These are phyloP conservation scores for Rhizopus arrhizus DNA, from an alignment of 371 early-diverging fungal genomes.

Conservation along the genomic window DNA sequence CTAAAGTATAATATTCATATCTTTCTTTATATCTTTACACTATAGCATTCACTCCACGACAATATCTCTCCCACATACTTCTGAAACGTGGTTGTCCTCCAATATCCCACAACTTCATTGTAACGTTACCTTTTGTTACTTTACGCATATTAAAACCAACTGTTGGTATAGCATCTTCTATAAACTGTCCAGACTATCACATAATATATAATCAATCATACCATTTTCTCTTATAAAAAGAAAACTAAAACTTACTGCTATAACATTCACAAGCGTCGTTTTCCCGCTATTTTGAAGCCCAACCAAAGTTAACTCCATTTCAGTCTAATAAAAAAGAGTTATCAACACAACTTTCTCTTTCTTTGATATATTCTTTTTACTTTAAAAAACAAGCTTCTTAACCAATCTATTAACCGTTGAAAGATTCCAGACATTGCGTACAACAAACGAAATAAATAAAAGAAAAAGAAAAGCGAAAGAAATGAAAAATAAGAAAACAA, in stretches of 20 bases:
- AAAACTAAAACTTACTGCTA: conserved; percentile 74
- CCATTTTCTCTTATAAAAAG: neutral
- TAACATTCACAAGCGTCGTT: conserved; percentile 96
- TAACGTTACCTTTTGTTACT: conserved; percentile 89
- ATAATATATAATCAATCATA: conserved; percentile 3
- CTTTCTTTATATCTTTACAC: conserved; percentile 67
- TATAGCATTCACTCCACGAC: conserved; percentile 95
- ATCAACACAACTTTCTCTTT: neutral
- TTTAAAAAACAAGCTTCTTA: conserved; percentile 91
- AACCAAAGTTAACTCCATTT: conserved; percentile 78
- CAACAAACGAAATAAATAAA: neutral
- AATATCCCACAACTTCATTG: conserved; percentile 98
- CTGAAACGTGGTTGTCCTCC: conserved; percentile 97
- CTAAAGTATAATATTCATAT: neutral
- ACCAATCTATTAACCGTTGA: conserved; percentile 85
- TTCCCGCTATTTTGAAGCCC: conserved; percentile 98
- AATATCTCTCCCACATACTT: conserved; percentile 98
- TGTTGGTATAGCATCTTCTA: conserved; percentile 96
- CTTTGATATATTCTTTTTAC: conserved; percentile 42
- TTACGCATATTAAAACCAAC: conserved; percentile 99
- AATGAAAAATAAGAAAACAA: neutral
- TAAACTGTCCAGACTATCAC: conserved; percentile 86
- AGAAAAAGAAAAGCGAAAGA: neutral
- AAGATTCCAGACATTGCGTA: conserved; percentile 66
- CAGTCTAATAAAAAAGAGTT: neutral